Conservation (phyloP, 306 rosid genomes). For the Fragaria vesca region DNA sequence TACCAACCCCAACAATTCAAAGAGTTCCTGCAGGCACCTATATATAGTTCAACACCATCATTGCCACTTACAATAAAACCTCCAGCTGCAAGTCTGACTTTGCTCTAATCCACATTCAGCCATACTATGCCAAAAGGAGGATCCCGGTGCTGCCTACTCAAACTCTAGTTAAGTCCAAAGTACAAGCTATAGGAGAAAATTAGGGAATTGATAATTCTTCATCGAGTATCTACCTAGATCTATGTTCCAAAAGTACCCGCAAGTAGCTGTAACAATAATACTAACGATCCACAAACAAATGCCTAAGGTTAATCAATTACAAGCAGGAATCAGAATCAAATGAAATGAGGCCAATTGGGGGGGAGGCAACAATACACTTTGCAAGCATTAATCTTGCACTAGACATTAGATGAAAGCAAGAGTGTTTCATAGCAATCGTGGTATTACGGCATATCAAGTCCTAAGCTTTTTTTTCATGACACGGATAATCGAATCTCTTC, state of each 20-base stretch:
- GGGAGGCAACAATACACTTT: neutral
- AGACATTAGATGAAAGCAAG: neutral
- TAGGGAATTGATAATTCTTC: neutral
- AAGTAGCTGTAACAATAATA: neutral
- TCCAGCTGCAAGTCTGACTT: neutral
- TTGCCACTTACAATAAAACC: neutral
- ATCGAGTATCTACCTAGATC: neutral
- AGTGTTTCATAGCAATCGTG: neutral
- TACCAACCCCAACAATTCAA: neutral
- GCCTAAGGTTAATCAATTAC: neutral
- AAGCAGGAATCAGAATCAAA: neutral
- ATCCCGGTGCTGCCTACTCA: neutral
- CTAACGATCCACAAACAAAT: neutral
- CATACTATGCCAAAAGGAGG: neutral
- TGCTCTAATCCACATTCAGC: neutral
- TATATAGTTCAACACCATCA: neutral
- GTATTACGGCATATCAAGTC: neutral
- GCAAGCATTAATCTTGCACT: neutral
- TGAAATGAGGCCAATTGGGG: neutral
- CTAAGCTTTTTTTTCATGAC: neutral
- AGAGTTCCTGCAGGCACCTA: neutral
- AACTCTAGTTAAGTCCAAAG: neutral
- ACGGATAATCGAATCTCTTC: neutral
- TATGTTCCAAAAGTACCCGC: neutral
- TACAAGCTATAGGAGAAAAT: neutral